A percentile compares a stretch with the other conserved stretches of the same genome.
phyloP scores from a whole-genome alignment of 2,329 filamentous ascomycete species.

The Tolypocladium ophioglossoides region DNA sequence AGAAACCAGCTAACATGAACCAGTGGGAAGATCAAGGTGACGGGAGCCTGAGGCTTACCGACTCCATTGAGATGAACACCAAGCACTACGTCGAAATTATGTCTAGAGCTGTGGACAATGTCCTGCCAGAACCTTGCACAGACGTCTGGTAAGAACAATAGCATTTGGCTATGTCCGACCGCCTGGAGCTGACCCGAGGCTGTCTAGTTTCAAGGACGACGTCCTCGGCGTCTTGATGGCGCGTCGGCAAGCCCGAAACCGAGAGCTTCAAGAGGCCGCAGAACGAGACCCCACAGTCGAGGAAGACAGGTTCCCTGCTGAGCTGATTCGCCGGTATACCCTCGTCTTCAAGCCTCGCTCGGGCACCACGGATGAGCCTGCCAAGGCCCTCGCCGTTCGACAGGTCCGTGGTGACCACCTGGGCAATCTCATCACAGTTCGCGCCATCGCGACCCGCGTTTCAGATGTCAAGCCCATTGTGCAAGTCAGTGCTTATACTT shows the following conservation, averaged over 20 bases:
- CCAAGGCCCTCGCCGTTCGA: conserved; percentile 72
- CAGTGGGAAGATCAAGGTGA: conserved; percentile 63
- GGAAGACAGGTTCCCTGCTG: conserved; percentile 77
- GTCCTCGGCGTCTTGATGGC: conserved; percentile 95
- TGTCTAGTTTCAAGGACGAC: conserved; percentile 80
- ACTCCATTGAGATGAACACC: conserved; percentile 81
- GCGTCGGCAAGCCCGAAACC: conserved; percentile 77
- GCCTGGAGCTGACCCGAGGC: not conserved
- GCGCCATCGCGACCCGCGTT: conserved; percentile 88
- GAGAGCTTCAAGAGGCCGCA: conserved; percentile 57
- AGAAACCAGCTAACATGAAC: not conserved
- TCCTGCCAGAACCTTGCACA: conserved; percentile 66
- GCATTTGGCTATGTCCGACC: too few species aligned
- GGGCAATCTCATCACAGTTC: conserved; percentile 84
- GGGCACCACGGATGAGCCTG: conserved; percentile 52
- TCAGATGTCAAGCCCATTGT: conserved; percentile 97
- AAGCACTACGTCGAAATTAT: conserved; percentile 92
- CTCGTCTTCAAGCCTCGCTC: conserved; percentile 90
- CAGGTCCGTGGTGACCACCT: conserved; percentile 89
- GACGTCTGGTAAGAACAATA: conserved; percentile 59
- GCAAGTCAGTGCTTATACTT: conserved; percentile 97
- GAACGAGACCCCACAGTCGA: conserved; percentile 56
- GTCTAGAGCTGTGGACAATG: conserved; percentile 76
- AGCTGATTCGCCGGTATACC: conserved; percentile 87
- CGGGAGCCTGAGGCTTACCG: conserved; percentile 62